These are phyloP conservation scores for Hansfordia pulvinata DNA, from an alignment of 2,329 filamentous ascomycete species.

Conservation along the genomic window DNA sequence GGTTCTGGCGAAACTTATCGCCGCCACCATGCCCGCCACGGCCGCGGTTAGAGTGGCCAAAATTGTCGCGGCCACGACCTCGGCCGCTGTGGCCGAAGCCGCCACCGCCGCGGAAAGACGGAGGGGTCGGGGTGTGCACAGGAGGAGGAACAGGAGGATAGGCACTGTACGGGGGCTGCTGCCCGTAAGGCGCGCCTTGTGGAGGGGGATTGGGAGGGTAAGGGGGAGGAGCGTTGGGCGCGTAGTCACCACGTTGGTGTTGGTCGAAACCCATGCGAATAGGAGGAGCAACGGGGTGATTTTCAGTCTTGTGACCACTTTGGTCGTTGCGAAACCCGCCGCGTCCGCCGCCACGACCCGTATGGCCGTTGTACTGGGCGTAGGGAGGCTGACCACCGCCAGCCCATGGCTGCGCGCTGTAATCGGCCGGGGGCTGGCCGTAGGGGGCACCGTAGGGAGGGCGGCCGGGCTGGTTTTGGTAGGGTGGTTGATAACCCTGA, in stretches of 20 bases:
- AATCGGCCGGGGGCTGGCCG: constrained; percentile 22
- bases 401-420: constrained; percentile 25
- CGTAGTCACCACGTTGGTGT: constrained; percentile 9
- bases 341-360: constrained; percentile 22
- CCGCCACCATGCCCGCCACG: constrained; percentile 22
- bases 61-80: constrained; percentile 22
- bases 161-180: constrained; percentile 20
- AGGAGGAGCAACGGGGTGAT: constrained; percentile 13
- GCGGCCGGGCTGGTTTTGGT: constrained; percentile 11
- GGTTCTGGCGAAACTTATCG: constrained; percentile 24
- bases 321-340: constrained; percentile 30
- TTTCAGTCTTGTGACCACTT: constrained; percentile 22
- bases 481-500: constrained; percentile 26
- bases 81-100: constrained; percentile 23
- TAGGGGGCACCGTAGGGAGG: constrained; percentile 26
- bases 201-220: constrained; percentile 24
- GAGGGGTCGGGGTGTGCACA: constrained; percentile 15
- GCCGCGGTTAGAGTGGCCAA: constrained; percentile 15
- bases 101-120: constrained; percentile 15
- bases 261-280: constrained; percentile 19
- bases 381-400: constrained; percentile 16
- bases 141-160: constrained; percentile 23
- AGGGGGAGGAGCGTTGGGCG: constrained; percentile 23
- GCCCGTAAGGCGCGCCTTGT: constrained; percentile 11
- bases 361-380: too few relatives aligned